phyloP scores from a whole-genome alignment of 2,329 filamentous ascomycete genomes.

The Aspergillus sp. region DNA sequence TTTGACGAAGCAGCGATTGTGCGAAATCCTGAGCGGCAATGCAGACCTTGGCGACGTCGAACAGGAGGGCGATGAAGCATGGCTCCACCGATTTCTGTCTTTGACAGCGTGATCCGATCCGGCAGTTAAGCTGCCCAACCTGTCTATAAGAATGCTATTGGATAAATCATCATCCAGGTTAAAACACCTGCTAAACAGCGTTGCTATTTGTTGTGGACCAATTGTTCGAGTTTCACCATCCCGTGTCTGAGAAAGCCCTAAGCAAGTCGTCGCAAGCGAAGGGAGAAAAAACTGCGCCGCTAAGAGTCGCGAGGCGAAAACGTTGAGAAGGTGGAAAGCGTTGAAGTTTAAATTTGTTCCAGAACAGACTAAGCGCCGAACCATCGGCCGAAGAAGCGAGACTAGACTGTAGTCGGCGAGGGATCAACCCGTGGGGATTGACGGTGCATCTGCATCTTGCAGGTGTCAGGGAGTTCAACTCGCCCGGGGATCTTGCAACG shows the following conservation, averaged over 20 bases:
- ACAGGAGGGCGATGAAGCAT: background rate
- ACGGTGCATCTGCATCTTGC: background rate
- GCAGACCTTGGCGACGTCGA: background rate
- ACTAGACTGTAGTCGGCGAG: background rate
- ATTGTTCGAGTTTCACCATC: background rate
- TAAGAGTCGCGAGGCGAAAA: constrained; percentile 1
- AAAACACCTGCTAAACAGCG: too few species aligned
- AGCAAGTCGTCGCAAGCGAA: background rate
- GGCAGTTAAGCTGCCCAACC: background rate
- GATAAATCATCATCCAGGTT: background rate
- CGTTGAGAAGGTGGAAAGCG: constrained; percentile 5
- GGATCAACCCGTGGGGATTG: background rate
- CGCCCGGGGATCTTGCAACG: too few species aligned
- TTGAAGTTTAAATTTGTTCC: constrained; percentile 6
- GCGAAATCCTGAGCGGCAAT: background rate
- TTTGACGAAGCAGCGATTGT: background rate
- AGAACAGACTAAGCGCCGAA: background rate
- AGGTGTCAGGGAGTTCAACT: too few species aligned
- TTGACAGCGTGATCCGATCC: background rate
- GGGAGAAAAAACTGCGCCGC: background rate
- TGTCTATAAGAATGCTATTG: background rate
- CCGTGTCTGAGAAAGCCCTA: constrained; percentile 1
- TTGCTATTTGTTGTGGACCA: background rate
- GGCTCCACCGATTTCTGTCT: background rate
- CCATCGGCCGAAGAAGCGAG: background rate